Base-by-base conservation (phyloP, 164 flowering plant species). In the Vitis amurensis region DNA sequence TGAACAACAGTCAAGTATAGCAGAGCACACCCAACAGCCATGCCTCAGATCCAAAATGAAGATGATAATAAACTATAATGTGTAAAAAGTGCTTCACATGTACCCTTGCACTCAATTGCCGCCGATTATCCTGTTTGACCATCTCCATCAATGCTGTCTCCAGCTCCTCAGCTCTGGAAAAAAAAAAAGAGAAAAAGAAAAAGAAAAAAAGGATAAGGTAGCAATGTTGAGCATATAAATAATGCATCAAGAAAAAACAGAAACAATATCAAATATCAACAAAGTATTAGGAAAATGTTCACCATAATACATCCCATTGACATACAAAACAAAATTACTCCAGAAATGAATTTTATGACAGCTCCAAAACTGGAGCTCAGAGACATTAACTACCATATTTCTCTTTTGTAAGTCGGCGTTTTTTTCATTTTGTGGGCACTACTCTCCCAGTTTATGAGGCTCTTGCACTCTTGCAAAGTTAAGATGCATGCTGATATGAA, bases 111-210 rank as follows among this genome's bases (percentile, higher is more conserved):
- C 86, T 82, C 77, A 89, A 71, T 72, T 89, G 78, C 23, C 86
- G 86, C 50, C 91, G 82, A 62, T 89, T 89, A 68, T 89, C 94
- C 73, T 86, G 91, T 78, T 86, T 87, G 64, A 89, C 94, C 91
- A 89, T 89, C 82, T 89, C 94, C 89, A 89, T 84, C 62, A 89
- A 64, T 17, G 94, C 94, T 53, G 89, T 82, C 82, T 89, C 94
- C 66, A 89, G 75, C 75, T 89, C 94, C 72, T 89, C 91, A 16
- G 94, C 83, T 79, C 94, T 89, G 77, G 19, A 30, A 56, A 62
- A 65, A 64, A 66, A 16, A 31, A 17, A 57, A 11, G 50, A 44
- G 4, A 37, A 37, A 37, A 3, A 37, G 7, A 37, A 3, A 37
- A 37, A 37, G 4, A 37, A 37, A 37, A 37, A 3, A 37, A 4